phyloP scores from a whole-genome alignment of 176 grass and related monocot species.

The Musa schizocarpa region DNA sequence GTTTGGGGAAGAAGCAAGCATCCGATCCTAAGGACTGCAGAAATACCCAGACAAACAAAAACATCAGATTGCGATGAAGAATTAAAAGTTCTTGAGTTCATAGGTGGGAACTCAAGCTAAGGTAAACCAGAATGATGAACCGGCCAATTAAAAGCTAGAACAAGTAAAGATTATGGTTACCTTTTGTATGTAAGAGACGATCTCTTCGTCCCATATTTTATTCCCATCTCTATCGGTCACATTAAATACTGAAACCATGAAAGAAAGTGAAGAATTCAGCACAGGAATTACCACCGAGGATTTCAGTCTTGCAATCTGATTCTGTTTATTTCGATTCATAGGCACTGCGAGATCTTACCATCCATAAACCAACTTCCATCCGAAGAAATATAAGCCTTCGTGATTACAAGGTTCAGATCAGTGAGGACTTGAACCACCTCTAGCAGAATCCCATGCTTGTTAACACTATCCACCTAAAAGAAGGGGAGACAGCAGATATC shows the following conservation, averaged over 20 bases:
- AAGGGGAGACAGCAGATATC: neutral
- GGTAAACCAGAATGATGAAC: too few relatives aligned
- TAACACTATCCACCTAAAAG: constrained; percentile 64
- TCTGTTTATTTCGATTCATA: neutral
- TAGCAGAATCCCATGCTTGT: constrained; percentile 64
- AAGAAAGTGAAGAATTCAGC: neutral
- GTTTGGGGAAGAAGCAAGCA: constrained; percentile 5
- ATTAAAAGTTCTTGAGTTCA: too few relatives aligned
- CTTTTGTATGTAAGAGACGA: constrained; percentile 63
- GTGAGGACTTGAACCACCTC: constrained; percentile 84
- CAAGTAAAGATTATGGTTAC: constrained; percentile 20
- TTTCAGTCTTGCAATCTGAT: neutral
- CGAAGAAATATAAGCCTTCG: constrained; percentile 74
- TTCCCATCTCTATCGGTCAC: constrained; percentile 61
- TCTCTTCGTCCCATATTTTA: constrained; percentile 53
- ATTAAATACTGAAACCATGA: constrained; percentile 54
- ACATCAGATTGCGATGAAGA: too few relatives aligned
- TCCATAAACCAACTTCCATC: constrained; percentile 97
- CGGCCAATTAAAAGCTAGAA: too few relatives aligned
- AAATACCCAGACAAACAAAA: neutral
- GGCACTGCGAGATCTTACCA: constrained; percentile 28
- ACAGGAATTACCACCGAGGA: too few relatives aligned
- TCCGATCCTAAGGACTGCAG: constrained; percentile 1
- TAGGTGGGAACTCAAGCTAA: too few relatives aligned
- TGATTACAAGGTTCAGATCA: constrained; percentile 75